Evolutionary conservation across 2,329 filamentous ascomycete species (phyloP).

Genomic region (Beauveria pseudobassiana): DNA sequence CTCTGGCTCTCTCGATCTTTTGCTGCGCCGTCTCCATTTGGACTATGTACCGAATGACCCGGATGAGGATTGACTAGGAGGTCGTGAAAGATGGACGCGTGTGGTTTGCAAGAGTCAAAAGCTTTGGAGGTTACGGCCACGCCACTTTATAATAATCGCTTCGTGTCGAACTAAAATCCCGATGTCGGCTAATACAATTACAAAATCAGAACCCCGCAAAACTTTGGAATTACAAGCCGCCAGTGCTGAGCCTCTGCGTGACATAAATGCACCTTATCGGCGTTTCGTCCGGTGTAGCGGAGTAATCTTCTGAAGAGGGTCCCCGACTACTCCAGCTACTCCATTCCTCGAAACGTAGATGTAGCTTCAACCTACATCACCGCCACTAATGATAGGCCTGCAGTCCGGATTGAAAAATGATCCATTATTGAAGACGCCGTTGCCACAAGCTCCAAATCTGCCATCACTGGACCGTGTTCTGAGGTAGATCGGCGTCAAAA

Average conservation of each 20-base stretch:
- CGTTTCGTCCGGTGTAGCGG: background rate
- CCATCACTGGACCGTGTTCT: background rate
- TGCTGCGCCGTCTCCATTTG: conserved; percentile 7
- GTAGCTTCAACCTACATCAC: background rate
- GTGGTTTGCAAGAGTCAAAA: background rate
- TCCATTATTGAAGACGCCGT: background rate
- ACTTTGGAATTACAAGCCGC: background rate
- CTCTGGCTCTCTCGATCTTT: conserved; percentile 10
- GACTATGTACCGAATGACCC: background rate
- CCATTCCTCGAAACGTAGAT: background rate
- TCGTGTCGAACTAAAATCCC: background rate
- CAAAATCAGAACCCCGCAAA: background rate
- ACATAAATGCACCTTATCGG: background rate
- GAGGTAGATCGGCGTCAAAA: background rate
- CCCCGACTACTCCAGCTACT: conserved; percentile 4
- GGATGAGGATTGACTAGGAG: no score
- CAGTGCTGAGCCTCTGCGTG: background rate
- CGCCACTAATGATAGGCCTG: background rate
- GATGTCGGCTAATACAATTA: background rate
- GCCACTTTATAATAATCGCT: background rate
- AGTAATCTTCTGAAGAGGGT: background rate
- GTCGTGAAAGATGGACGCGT: background rate
- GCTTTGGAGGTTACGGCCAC: background rate
- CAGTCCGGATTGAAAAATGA: background rate
- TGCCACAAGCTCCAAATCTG: background rate